Conservation (phyloP, 495 filamentous ascomycete species). For the Penicillium angulare region DNA sequence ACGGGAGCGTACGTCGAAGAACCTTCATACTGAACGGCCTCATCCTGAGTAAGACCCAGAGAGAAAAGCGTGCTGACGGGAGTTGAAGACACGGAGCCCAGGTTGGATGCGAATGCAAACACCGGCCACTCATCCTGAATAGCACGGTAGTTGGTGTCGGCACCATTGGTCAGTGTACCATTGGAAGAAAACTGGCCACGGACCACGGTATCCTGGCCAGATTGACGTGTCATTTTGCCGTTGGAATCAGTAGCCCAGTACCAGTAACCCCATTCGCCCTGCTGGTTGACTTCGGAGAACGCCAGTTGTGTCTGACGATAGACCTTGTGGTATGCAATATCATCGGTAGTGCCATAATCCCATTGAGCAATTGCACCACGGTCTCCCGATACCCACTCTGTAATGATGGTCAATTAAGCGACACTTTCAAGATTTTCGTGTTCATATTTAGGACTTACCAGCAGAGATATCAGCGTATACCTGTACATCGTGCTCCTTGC, state of each 20-base stretch:
- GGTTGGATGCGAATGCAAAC: constrained; percentile 52
- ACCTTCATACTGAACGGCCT: constrained; percentile 54
- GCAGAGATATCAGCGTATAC: constrained; percentile 61
- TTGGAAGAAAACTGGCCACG: constrained; percentile 45
- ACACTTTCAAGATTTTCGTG: too few relatives aligned
- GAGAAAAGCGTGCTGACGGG: constrained; percentile 47
- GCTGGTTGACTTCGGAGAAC: constrained; percentile 53
- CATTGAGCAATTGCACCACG: constrained; percentile 48
- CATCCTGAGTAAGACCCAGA: constrained; percentile 51
- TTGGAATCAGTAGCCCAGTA: constrained; percentile 52
- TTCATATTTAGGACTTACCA: constrained; percentile 35
- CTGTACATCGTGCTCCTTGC: constrained; percentile 52
- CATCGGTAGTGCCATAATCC: constrained; percentile 48
- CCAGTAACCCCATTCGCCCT: constrained; percentile 60
- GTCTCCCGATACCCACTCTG: constrained; percentile 61
- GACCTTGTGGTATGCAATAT: constrained; percentile 54
- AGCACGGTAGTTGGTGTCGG: constrained; percentile 51
- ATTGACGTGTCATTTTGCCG: constrained; percentile 43
- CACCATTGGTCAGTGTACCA: constrained; percentile 44
- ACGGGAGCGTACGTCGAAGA: constrained; percentile 30
- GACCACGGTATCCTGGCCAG: constrained; percentile 47
- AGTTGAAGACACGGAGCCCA: constrained; percentile 43
- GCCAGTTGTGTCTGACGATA: constrained; percentile 51
- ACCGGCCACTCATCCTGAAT: constrained; percentile 54
- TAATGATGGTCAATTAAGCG: too few relatives aligned